A percentile compares a stretch with the other conserved stretches of the same genome.
phyloP scores from a whole-genome alignment of 208 protist genomes.

The Balamuthia mandrillaris region DNA sequence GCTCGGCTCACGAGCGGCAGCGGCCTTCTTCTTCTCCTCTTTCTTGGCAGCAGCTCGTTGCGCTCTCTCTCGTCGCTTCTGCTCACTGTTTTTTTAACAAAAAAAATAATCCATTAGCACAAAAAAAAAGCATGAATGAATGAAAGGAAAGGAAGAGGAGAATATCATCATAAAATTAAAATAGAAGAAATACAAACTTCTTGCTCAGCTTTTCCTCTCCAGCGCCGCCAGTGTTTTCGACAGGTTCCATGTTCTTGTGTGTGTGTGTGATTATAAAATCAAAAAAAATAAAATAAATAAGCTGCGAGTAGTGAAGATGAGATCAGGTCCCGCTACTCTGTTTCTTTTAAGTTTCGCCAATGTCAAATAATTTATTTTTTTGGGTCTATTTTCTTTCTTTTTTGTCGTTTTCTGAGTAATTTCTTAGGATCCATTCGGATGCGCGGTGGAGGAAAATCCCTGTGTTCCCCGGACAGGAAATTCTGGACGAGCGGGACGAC shows the following conservation, averaged over 20 bases:
- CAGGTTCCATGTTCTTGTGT: background rate
- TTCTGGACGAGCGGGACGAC: no score
- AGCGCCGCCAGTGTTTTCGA: background rate
- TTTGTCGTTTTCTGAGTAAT: background rate
- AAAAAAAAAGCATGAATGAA: no score
- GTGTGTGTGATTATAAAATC: no score
- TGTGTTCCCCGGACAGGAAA: no score
- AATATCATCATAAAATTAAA: background rate
- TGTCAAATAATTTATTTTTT: background rate
- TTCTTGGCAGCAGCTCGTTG: no score
- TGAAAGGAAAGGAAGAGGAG: background rate
- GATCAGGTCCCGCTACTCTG: background rate
- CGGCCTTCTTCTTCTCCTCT: slow-evolving; percentile 12
- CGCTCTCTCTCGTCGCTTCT: background rate
- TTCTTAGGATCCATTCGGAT: no score
- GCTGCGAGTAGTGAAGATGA: background rate
- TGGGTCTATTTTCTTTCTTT: background rate
- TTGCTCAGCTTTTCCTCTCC: slow-evolving; percentile 26
- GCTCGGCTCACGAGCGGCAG: background rate
- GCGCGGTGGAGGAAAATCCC: no score
- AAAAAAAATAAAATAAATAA: background rate
- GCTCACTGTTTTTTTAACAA: no score
- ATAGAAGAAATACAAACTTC: background rate
- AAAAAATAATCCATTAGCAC: background rate
- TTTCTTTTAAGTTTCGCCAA: background rate